phyloP scores from a whole-genome alignment of 352 stramenopile genomes.

The Globisporangium canariense region DNA sequence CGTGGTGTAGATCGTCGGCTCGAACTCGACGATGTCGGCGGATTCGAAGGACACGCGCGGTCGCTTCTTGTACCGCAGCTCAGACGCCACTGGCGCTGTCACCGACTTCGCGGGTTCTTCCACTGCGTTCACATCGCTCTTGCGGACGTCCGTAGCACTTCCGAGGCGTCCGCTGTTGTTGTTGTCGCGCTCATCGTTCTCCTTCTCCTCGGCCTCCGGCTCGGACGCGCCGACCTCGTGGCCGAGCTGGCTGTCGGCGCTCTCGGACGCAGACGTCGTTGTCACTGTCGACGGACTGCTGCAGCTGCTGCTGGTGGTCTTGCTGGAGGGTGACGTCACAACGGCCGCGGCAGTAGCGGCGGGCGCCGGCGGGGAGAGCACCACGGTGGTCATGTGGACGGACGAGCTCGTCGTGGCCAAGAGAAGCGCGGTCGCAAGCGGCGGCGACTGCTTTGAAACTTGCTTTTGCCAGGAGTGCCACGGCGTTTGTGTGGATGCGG shows the following conservation, averaged over 20 bases:
- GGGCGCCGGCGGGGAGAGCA: slow-evolving; percentile 34
- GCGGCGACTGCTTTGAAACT: not conserved
- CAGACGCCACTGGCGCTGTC: slow-evolving; percentile 4
- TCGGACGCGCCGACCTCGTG: slow-evolving; percentile 9
- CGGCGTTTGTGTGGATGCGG: slow-evolving; percentile 1
- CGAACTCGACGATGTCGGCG: slow-evolving; percentile 84
- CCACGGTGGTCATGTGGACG: slow-evolving; percentile 46
- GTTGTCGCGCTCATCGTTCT: slow-evolving; percentile 17
- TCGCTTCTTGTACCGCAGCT: slow-evolving; percentile 56
- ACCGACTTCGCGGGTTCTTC: not conserved
- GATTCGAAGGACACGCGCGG: slow-evolving; percentile 71
- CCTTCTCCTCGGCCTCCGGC: slow-evolving; percentile 22
- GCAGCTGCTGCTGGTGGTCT: slow-evolving; percentile 13
- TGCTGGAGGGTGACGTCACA: slow-evolving; percentile 18
- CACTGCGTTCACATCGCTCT: not conserved
- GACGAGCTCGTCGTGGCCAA: not conserved
- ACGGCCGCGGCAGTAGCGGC: slow-evolving; percentile 15
- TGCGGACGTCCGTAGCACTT: not conserved
- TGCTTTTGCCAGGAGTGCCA: not conserved
- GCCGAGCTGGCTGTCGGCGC: not conserved
- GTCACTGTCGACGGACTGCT: slow-evolving; percentile 19
- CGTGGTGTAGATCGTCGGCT: slow-evolving; percentile 80
- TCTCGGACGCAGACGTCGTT: not conserved
- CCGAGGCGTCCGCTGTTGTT: not conserved
- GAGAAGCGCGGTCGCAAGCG: not conserved